Evolutionary conservation across 371 early-diverging fungal species (phyloP), one percentile per base, ranked within the genome.

Genomic region (Actinomucor elegans): DNA sequence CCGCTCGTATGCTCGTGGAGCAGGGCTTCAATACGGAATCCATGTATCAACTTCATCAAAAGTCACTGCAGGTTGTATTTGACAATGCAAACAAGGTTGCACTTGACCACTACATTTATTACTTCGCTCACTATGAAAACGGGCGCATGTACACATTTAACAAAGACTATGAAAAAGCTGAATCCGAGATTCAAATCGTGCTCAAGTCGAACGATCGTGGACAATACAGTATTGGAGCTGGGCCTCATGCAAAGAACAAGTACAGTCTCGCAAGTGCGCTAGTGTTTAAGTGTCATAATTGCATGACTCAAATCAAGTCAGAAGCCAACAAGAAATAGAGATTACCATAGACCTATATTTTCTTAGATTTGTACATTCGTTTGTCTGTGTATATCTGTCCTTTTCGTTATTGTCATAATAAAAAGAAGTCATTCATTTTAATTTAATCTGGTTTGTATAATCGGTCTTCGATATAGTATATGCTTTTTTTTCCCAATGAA

Each of bases 81-180:
- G 51, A 63, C 6, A 36, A 70, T 33, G 66, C 74, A 18, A 43
- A 59, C 32, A 47, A 63, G 15, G 64, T 85, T 4, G 37, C 44
- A 9, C 54, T 77, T 7, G 87, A 87, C 53, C 87, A 87, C 50
- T 87, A 81, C 64, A 62, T 87, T 8, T 78, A 84, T 34, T 81
- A 83, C 32, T 85, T 80, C 44, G 38, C 75, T 4, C 73, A 71
- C 4, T 83, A 83, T 53, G 86, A 86, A 47, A 69, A 73, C 10
- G 86, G 74, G 4, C 62, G 67, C 4, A 52, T 80, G 61, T 50
- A 71, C n/a, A 52, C 81, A 9, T 55, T 70, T 20, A 51, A 75
- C 0, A 64, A 70, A n/a, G 51, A 76, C 8, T 83, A 67, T 41
- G 59, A 55, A 1, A 52, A 56, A 23, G 85, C 83, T 8, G 64